phyloP scores from a whole-genome alignment of 2,329 filamentous ascomycete species.

The Diaporthe sp. region DNA sequence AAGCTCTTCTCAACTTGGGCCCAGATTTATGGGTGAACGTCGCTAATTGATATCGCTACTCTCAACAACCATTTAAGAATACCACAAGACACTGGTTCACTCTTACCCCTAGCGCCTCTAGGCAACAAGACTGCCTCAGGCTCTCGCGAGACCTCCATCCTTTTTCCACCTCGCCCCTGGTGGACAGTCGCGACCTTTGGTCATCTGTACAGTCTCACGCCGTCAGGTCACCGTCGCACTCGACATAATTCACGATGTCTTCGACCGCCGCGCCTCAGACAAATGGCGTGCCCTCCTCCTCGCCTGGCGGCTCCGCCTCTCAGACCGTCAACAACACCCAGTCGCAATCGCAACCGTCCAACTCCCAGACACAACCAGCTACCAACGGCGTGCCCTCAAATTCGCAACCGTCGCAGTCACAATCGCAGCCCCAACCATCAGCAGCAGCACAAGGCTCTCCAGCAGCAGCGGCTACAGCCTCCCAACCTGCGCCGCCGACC shows the following conservation, averaged over 20 bases:
- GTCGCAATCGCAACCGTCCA: constrained; percentile 38
- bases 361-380: constrained; percentile 45
- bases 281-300: constrained; percentile 64
- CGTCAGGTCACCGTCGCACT: constrained; percentile 22
- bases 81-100: not conserved
- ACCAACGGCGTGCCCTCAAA: constrained; percentile 43
- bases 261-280: constrained; percentile 59
- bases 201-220: not conserved
- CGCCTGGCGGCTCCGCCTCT: constrained; percentile 50
- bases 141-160: not conserved
- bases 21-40: not conserved
- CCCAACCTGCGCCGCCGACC: constrained; percentile 45
- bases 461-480: constrained; percentile 43
- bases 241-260: constrained; percentile 47
- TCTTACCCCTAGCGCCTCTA: not conserved
- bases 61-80: not conserved
- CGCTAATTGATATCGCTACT: not conserved
- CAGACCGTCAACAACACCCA: constrained; percentile 43
- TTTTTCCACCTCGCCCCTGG: not conserved
- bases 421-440: constrained; percentile 46
- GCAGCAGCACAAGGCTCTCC: constrained; percentile 41
- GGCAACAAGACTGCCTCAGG: not conserved
- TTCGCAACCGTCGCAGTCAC: constrained; percentile 46
- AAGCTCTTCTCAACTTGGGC: not conserved
- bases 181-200: not conserved